These are phyloP conservation scores for Fusarium luffae DNA, from an alignment of 2,329 filamentous ascomycete genomes.

Conservation along the genomic window DNA sequence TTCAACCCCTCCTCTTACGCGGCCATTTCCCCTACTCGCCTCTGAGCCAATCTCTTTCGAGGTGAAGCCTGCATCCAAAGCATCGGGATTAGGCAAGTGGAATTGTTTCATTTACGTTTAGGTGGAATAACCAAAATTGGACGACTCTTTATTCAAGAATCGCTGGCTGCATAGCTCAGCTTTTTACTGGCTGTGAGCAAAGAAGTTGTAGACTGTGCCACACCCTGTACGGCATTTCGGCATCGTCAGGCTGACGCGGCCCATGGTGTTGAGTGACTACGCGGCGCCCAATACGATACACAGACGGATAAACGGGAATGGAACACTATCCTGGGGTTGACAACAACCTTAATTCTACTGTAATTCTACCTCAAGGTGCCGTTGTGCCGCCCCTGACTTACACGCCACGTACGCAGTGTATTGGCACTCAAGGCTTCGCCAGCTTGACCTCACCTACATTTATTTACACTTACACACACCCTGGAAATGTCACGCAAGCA, in stretches of 20 bases:
- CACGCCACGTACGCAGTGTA: constrained; percentile 10
- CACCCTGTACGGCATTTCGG: constrained; percentile 33
- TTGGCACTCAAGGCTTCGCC: not conserved
- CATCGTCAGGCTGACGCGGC: constrained; percentile 43
- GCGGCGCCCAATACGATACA: constrained; percentile 20
- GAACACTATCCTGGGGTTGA: constrained; percentile 3
- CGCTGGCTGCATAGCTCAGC: not conserved
- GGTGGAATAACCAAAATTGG: not conserved
- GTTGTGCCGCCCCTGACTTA: constrained; percentile 11
- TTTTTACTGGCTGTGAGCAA: not conserved
- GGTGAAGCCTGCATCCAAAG: not conserved
- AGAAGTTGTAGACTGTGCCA: not conserved
- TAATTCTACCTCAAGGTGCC: constrained; percentile 14
- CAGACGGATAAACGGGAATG: constrained; percentile 20
- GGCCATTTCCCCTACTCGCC: not conserved
- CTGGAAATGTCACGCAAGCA: constrained; percentile 16
- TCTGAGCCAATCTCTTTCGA: not conserved
- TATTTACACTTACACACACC: not conserved
- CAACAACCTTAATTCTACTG: constrained; percentile 20
- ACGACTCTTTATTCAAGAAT: not conserved
- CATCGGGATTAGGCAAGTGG: not conserved
- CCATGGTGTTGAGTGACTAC: constrained; percentile 22
- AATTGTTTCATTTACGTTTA: not conserved
- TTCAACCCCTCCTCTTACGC: not conserved
- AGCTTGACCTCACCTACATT: not conserved